Base-by-base conservation (phyloP, 352 stramenopile species). In the Phytophthora macrochlamydospora region DNA sequence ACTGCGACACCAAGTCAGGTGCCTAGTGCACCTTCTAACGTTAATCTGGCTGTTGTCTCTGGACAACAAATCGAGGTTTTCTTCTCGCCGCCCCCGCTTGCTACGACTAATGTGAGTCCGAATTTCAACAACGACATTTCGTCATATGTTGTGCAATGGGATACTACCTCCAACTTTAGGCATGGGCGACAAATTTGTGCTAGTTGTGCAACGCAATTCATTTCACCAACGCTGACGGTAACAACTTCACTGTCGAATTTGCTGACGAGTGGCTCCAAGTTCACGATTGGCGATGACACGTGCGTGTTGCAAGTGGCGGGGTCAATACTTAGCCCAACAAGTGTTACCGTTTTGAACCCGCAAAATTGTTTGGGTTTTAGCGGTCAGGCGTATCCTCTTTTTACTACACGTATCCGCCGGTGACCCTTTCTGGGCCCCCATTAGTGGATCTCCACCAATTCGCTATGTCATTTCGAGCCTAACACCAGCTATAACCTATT, bases 61-160 rank as follows among this genome's bases (percentile, higher is more conserved):
- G 89, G 93, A 4, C 75, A 83, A 18, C 82, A 96, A 52, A 67
- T 98, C 11, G 83, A 97, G 59, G 89, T 98, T 3, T 93, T 89
- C 11, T 98, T 98, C 71, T 89, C 80, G 32, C 85, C 93, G 33
- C 94, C 93, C 3, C 45, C 72, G 0, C 56, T 91, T 2, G 65
- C 75, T 8, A 74, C 67, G 0, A 75, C 75, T 32, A 90, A 80
- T 56, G 74, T 89, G 45, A 84, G 73, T 37, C 80, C 85, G 8
- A 81, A 82, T 42, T 86, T 88, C 51, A 92, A 94, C 71, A 91
- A 83, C 57, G 88, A 96, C 52, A 97, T 98, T 43, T 83, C 77
- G 38, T 79, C 83, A 1, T 98, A 97, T 64, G 85, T 94, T 51
- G 75, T 97, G 6, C 91, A 98, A 71, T 98, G 92, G 91, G 90